Evolutionary conservation across 768 basidiomycete species (phyloP), one percentile per base, ranked within the genome.

Genomic region (Lenzites betulinus): DNA sequence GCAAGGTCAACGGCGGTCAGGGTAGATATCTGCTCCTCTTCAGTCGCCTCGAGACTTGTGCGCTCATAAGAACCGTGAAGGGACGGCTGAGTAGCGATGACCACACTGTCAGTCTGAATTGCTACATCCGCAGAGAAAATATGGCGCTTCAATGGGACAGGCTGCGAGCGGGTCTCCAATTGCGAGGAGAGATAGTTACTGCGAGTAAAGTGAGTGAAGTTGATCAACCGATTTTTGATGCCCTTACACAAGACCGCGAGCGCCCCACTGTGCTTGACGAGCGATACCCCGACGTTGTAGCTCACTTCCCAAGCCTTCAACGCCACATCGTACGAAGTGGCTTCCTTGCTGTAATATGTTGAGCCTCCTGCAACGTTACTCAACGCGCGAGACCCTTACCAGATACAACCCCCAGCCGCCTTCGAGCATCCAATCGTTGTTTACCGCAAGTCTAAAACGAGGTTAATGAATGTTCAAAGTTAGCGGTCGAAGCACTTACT

Each of bases 241-340:
- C 5, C 74, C 85, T 56, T 74, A 87, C 85, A 86, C 86, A 60
- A 90, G 84, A 28, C 88, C 89, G 59, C 80, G 81, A 26, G 89
- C 88, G 23, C 88, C 88, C 88, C 86, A 89, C 67, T 88, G 87
- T 5, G 81, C 74, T 66, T 89, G 87, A 8, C 85, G 78, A 7
- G 83, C 74, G 59, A 89, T 86, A 1, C 84, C 88, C 33, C 87
- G 81, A 43, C 83, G 78, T 58, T 89, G 88, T 4, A 90, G 74
- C 67, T 90, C 88, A 51, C 77, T 77, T 12, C 88, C 89, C 1
- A 91, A 76, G 7, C 83, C 82, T 70, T 85, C 86, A 5, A 89
- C 83, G 0, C 84, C 86, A 64, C 81, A 82, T 39, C 83, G 79
- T 8, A 86, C 76, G 58, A 89, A 86, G 71, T 91, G 87, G 15